Evolutionary conservation across 495 filamentous ascomycete genomes (phyloP), one percentile per base, ranked within the genome.

Genomic region (Xylaria cubensis): DNA sequence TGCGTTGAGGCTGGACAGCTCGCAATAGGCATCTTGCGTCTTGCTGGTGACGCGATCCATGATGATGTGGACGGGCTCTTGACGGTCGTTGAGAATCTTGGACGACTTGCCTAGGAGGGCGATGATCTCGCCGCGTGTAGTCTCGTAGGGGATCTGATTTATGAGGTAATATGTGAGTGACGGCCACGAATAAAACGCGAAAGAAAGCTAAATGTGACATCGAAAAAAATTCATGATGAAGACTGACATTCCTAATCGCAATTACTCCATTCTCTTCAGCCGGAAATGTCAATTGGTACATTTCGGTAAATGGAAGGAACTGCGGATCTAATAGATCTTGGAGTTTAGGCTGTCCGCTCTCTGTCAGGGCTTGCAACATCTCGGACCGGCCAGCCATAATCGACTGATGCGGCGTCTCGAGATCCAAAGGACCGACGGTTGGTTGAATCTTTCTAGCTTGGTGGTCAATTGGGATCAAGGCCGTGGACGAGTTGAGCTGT

Each of bases 41-140:
- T 95, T 95, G 61, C 87, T 87, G 1, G 91, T 92, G 0, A 88
- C 83, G 9, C 92, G 90, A 64, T 95, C 93, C 92, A 96, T 94
- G 73, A 94, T 92, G 72, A 96, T 93, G 74, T 96, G 93, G 12
- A 95, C 81, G 0, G 91, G 85, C 64, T 89, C 90, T 7, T 90
- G 84, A 2, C 79, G 74, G 58, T 89, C 87, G 55, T 84, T 82
- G 42, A 91, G 80, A 48, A 93, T 80, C 19, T 83, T 85, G 0
- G 90, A 87, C 71, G 86, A 87, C n/a, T 88, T 87, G n/a, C 92
- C 92, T 13, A 94, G 80, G 75, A 93, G 88, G 15, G 91, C 90
- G 42, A 88, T 80, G 26, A 94, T 84, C 72, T 94, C 92, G 9
- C 86, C 73, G n/a, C 90, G 91, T 4, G 87, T 90, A 42, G 92